Conservation (phyloP, 2,329 filamentous ascomycete species). For the Colletotrichum cordylinicola region DNA sequence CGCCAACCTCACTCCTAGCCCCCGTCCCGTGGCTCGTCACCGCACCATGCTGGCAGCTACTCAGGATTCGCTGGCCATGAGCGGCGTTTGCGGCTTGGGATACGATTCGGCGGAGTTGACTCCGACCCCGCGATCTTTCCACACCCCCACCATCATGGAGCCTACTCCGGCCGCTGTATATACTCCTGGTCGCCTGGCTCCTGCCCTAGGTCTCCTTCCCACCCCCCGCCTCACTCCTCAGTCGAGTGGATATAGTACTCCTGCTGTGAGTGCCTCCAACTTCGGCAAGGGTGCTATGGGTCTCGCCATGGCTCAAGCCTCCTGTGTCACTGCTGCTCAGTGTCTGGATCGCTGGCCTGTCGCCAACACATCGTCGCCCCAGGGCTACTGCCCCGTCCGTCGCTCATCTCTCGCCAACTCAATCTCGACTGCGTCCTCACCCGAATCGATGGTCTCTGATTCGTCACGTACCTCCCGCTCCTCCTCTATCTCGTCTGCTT, state of each 20-base stretch:
- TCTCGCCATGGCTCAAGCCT: constrained; percentile 63
- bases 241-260: constrained; percentile 61
- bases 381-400: constrained; percentile 54
- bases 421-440: constrained; percentile 67
- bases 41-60: constrained; percentile 51
- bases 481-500: constrained; percentile 69
- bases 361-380: constrained; percentile 56
- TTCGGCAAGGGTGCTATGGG: constrained; percentile 63
- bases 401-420: constrained; percentile 70
- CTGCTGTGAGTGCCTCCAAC: constrained; percentile 61
- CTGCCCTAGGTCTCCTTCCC: constrained; percentile 60
- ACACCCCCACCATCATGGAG: constrained; percentile 55
- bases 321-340: constrained; percentile 50
- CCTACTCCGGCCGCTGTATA: constrained; percentile 48
- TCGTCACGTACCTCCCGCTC: constrained; percentile 66
- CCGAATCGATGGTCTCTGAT: constrained; percentile 72
- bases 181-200: constrained; percentile 53
- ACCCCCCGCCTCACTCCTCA: constrained; percentile 66
- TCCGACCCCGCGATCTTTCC: constrained; percentile 45
- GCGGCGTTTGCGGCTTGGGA: constrained; percentile 27
- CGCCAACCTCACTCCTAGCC: constrained; percentile 34
- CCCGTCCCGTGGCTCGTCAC: constrained; percentile 41
- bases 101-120: constrained; percentile 45
- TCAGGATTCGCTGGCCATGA: constrained; percentile 35
- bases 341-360: constrained; percentile 58